These are phyloP conservation scores for Wickerhamomyces bisporus DNA, from an alignment of 805 yeast species.

Conservation along the genomic window DNA sequence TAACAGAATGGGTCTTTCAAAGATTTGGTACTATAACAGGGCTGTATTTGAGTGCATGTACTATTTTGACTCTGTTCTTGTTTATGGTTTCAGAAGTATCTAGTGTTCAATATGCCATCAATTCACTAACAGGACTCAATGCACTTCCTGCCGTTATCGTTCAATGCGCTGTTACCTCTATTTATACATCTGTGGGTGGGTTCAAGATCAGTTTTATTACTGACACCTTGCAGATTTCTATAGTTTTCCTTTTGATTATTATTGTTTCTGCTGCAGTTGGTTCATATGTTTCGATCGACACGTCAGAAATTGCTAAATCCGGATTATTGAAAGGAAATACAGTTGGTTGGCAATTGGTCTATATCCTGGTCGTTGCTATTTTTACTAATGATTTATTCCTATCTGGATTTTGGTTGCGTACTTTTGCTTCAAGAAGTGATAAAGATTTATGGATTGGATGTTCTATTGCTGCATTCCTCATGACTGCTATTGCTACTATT, in stretches of 20 bases:
- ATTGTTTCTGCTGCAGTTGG: slow-evolving; percentile 80
- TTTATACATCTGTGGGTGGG: slow-evolving; percentile 86
- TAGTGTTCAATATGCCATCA: slow-evolving; percentile 72
- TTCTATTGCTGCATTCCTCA: slow-evolving; percentile 64
- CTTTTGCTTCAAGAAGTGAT: slow-evolving; percentile 82
- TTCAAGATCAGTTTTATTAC: slow-evolving; percentile 84
- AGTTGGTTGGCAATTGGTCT: slow-evolving; percentile 86
- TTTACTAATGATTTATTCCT: slow-evolving; percentile 85
- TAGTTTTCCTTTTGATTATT: slow-evolving; percentile 61
- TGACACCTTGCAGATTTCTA: slow-evolving; percentile 77
- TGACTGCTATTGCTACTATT: slow-evolving; percentile 58
- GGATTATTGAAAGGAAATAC: slow-evolving; percentile 60
- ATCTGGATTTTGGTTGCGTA: slow-evolving; percentile 91
- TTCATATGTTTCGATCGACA: slow-evolving; percentile 53
- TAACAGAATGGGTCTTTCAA: slow-evolving; percentile 91
- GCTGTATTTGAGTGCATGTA: slow-evolving; percentile 71
- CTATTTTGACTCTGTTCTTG: slow-evolving; percentile 77
- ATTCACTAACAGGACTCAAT: slow-evolving; percentile 69
- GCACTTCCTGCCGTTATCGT: slow-evolving; percentile 80
- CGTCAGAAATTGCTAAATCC: slow-evolving; percentile 56
- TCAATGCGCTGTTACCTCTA: slow-evolving; percentile 81
- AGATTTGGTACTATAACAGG: slow-evolving; percentile 73
- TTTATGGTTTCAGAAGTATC: slow-evolving; percentile 86
- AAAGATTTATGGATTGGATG: slow-evolving; percentile 73
- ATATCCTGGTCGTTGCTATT: slow-evolving; percentile 80